A percentile compares a stretch with the other conserved stretches of the same genome.
phyloP scores from a whole-genome alignment of 306 rosid genomes.

The Gynostemma pentaphyllum region DNA sequence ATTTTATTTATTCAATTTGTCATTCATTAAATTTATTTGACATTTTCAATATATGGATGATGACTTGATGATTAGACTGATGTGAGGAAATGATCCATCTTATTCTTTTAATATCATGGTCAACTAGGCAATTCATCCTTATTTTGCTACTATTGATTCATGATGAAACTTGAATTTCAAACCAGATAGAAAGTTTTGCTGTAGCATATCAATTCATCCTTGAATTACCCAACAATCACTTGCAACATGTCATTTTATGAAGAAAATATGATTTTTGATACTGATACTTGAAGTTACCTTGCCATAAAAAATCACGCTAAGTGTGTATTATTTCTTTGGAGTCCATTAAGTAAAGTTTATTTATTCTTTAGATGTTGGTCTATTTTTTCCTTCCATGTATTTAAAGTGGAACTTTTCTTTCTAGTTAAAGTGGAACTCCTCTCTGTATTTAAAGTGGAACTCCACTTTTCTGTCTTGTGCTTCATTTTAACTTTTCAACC shows the following conservation, averaged over 20 bases:
- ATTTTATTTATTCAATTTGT: constrained; percentile 2
- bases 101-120: too few species aligned
- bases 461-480: too few species aligned
- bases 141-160: background rate
- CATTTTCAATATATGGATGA: background rate
- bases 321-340: constrained; percentile 2
- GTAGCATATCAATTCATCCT: too few species aligned
- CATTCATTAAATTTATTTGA: background rate
- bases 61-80: background rate
- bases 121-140: background rate
- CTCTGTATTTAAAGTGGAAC: too few species aligned
- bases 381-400: background rate
- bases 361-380: too few species aligned
- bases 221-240: too few species aligned
- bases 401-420: background rate
- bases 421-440: too few species aligned
- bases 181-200: background rate
- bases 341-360: too few species aligned
- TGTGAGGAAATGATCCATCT: too few species aligned
- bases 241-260: background rate
- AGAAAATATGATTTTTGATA: background rate
- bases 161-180: background rate
- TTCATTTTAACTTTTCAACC: too few species aligned
- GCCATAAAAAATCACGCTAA: background rate
- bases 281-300: background rate